These are phyloP conservation scores for Leucosporidium scottii DNA, from an alignment of 768 basidiomycete species.

Conservation along the genomic window DNA sequence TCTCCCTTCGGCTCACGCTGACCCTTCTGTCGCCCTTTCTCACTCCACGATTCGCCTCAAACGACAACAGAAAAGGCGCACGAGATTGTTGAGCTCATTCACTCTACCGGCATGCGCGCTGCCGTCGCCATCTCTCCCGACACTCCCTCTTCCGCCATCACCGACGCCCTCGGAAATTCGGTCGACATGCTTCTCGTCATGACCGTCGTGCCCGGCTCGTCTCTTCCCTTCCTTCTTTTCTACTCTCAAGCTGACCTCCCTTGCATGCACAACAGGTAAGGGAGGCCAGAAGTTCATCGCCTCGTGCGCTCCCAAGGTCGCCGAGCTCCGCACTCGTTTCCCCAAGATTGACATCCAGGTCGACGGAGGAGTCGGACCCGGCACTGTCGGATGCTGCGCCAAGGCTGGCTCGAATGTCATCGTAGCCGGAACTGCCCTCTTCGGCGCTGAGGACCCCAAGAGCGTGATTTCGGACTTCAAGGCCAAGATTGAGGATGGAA, in stretches of 20 bases:
- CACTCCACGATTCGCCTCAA: background rate
- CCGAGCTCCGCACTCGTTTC: conserved; percentile 80
- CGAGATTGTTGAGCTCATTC: conserved; percentile 71
- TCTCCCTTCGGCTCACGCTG: background rate
- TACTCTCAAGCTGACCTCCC: background rate
- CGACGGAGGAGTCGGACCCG: conserved; percentile 92
- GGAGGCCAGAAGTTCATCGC: conserved; percentile 97
- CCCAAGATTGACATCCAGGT: conserved; percentile 95
- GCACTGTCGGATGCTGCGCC: conserved; percentile 79
- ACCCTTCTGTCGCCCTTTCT: too few relatives aligned
- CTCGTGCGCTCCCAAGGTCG: conserved; percentile 84
- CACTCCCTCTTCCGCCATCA: conserved; percentile 80
- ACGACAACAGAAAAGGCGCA: conserved; percentile 57
- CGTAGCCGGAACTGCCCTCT: conserved; percentile 94
- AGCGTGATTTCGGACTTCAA: conserved; percentile 50
- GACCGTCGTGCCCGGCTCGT: conserved; percentile 86
- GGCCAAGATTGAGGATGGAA: conserved; percentile 58
- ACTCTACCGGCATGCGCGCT: conserved; percentile 77
- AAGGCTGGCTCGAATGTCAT: conserved; percentile 95
- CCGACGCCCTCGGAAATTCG: conserved; percentile 68
- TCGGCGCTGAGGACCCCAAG: conserved; percentile 60
- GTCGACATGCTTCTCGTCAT: conserved; percentile 96
- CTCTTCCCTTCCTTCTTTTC: background rate
- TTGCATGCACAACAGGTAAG: conserved; percentile 57
- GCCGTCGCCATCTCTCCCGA: conserved; percentile 96